Base-by-base conservation (phyloP, 176 grass and related monocot species). In the Raddia distichophylla region DNA sequence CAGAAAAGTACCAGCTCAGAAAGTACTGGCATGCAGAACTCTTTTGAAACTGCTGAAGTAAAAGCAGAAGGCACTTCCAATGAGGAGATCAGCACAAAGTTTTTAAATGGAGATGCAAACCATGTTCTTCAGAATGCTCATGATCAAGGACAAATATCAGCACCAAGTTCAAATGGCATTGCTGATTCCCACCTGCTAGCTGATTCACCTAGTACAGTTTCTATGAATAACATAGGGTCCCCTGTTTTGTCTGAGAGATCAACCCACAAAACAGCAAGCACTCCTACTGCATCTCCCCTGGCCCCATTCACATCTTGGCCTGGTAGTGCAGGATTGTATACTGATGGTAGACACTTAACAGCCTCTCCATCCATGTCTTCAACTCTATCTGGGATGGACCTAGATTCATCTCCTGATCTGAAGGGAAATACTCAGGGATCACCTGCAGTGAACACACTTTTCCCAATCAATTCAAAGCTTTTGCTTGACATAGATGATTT, bases 401-500 rank as follows among this genome's bases (percentile, higher is more conserved):
- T 87, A 5, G 93, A 99, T 56, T 79, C 83, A 9, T 90, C 87
- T 51, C 83, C 93, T 77, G 93, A 99, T 82, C 76, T 83, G 52
- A 98, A 85, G 87, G 40, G 78, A 53, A 69, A 80, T 64, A 86
- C 87, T 79, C 92, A 89, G 64, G 93, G 83, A 46, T 88, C 80
- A 81, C 79, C 85, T 86, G 71, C 84, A 12, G 80, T 44, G 48
- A 99, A 81, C 56, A 77, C 80, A 62, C 85, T 96, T 64, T 99
- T 93, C 60, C 93, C 93, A 35, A 90, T 95, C 83, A 96, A 70
- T 73, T 80, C 97, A 14, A 86, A 90, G 57, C 82, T 96, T 74
- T 77, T 99, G 77, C 91, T 99, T 82, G 97, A 93, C 74, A 96
- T 93, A 80, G 93, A 99, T 80, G 91, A 99, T 89, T 88, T 91